Conservation (phyloP, 495 filamentous ascomycete genomes). For the Schizothecium vesticola region DNA sequence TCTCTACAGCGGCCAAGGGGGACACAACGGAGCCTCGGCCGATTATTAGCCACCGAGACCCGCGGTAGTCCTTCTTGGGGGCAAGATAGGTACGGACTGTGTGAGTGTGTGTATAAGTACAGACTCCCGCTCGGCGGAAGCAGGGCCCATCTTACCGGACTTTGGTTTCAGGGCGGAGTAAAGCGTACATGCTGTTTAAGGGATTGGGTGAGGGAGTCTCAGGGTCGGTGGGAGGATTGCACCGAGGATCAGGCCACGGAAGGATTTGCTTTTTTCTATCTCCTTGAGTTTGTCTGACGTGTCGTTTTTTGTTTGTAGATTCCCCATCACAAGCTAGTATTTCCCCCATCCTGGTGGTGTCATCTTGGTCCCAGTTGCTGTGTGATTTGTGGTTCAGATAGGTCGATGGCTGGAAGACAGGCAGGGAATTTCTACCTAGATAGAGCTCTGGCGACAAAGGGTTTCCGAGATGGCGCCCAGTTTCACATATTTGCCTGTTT, state of each 20-base stretch:
- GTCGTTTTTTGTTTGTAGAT: slow-evolving; percentile 31
- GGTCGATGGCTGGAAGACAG: background rate
- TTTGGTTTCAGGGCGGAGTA: background rate
- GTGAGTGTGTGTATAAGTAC: slow-evolving; percentile 31
- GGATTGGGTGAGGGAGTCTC: background rate
- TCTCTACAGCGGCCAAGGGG: slow-evolving; percentile 56
- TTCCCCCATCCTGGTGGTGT: background rate
- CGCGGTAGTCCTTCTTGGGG: background rate
- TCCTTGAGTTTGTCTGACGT: slow-evolving; percentile 6
- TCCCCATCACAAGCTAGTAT: slow-evolving; percentile 19
- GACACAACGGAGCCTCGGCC: slow-evolving; percentile 64
- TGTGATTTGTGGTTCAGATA: background rate
- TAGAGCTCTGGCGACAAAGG: background rate
- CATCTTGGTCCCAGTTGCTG: background rate
- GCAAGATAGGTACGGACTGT: background rate
- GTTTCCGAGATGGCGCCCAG: background rate
- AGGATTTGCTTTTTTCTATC: slow-evolving; percentile 5
- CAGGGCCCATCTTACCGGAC: background rate
- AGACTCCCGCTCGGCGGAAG: slow-evolving; percentile 1
- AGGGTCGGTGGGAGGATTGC: background rate
- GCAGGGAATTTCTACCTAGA: background rate
- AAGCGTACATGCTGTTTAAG: slow-evolving; percentile 8
- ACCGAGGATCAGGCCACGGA: background rate
- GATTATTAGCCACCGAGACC: slow-evolving; percentile 23
- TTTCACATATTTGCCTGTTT: background rate